Evolutionary conservation across 768 basidiomycete genomes (phyloP).

Genomic region (Termitomyces bulborhizus): DNA sequence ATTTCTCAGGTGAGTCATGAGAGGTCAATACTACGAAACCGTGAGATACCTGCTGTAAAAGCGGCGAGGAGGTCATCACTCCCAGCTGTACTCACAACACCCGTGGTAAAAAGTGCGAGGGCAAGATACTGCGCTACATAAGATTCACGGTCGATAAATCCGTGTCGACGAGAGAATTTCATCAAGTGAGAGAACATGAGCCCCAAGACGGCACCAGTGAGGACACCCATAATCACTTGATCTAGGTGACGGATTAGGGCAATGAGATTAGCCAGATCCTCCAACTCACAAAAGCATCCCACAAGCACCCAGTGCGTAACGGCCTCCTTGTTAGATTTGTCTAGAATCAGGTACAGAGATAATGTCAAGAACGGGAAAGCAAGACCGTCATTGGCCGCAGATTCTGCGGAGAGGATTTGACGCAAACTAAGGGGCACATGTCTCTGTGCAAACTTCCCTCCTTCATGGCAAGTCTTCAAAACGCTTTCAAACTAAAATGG

Average conservation of each 20-base stretch:
- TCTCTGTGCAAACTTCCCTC: constrained; percentile 61
- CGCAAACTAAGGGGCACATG: constrained; percentile 74
- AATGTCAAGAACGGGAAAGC: constrained; percentile 90
- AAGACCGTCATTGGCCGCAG: constrained; percentile 92
- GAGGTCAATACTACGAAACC: constrained; percentile 5
- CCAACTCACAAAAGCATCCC: constrained; percentile 66
- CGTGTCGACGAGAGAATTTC: constrained; percentile 58
- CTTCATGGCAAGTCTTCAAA: constrained; percentile 24
- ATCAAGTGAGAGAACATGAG: constrained; percentile 65
- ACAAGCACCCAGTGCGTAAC: constrained; percentile 82
- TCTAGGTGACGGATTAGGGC: constrained; percentile 35
- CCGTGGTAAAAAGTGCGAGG: constrained; percentile 66
- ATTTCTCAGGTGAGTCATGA: neutral
- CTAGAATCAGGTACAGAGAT: constrained; percentile 78
- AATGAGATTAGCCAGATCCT: neutral
- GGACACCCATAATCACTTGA: constrained; percentile 73
- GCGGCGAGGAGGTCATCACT: constrained; percentile 87
- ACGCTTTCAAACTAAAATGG: neutral
- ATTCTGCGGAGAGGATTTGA: constrained; percentile 79
- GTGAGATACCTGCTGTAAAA: constrained; percentile 65
- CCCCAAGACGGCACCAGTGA: constrained; percentile 60
- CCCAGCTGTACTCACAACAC: constrained; percentile 71
- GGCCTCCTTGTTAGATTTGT: constrained; percentile 53
- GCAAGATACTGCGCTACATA: constrained; percentile 83
- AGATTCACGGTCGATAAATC: constrained; percentile 74